phyloP scores from a whole-genome alignment of 73 alveolate genomes.

The Paramecium caudatum region DNA sequence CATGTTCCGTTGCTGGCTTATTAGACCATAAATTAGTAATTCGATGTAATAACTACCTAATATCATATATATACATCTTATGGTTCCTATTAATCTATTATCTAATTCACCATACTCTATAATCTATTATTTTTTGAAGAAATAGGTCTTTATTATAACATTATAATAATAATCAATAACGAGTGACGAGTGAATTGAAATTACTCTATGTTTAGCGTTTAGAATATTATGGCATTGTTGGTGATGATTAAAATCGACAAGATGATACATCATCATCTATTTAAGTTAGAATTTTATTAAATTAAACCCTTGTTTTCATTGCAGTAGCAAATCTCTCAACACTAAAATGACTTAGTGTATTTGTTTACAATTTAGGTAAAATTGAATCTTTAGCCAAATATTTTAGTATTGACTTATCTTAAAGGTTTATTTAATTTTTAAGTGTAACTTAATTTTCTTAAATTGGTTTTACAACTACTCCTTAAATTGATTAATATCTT shows the following conservation, averaged over 20 bases:
- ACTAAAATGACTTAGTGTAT: not conserved
- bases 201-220: too few species aligned
- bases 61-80: too few species aligned
- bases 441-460: not conserved
- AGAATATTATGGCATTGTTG: not conserved
- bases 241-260: constrained; percentile 29
- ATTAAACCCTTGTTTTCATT: not conserved
- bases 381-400: not conserved
- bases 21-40: constrained; percentile 4
- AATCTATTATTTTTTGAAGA: not conserved
- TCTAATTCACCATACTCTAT: not conserved
- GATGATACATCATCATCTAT: constrained; percentile 12
- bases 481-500: not conserved
- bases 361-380: not conserved
- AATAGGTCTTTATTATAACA: not conserved
- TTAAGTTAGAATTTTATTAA: not conserved
- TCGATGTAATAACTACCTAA: not conserved
- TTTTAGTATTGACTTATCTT: constrained; percentile 1
- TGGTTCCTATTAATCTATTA: not conserved
- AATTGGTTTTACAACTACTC: not conserved
- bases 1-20: constrained; percentile 15
- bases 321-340: constrained; percentile 32
- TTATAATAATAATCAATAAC: too few species aligned
- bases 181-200: too few species aligned
- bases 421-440: not conserved